phyloP scores from a whole-genome alignment of 768 basidiomycete species.

The Serendipita vermifera region DNA sequence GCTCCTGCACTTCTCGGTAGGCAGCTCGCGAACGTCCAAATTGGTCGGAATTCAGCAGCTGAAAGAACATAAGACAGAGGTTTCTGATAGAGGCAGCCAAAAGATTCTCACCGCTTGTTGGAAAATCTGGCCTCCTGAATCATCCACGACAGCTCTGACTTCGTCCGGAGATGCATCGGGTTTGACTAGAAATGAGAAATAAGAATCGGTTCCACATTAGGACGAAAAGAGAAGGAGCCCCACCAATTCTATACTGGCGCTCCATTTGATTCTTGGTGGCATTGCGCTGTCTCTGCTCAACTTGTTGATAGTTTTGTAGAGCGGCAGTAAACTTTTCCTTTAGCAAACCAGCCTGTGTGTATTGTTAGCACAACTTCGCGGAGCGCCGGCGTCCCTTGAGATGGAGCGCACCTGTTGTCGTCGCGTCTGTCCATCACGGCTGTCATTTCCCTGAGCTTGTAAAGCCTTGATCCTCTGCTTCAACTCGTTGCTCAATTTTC shows the following conservation, averaged over 20 bases:
- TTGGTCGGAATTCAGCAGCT: conserved; percentile 67
- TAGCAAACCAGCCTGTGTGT: conserved; percentile 39
- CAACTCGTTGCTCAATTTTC: conserved; percentile 41
- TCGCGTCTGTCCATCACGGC: conserved; percentile 48
- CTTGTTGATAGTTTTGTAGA: conserved; percentile 62
- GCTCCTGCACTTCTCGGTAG: conserved; percentile 76
- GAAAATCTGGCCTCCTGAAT: conserved; percentile 66
- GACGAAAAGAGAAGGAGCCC: conserved; percentile 10
- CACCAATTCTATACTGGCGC: conserved; percentile 68
- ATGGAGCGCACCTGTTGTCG: conserved; percentile 50
- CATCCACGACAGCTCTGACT: conserved; percentile 57
- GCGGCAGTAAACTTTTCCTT: conserved; percentile 62
- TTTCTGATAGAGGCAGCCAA: not conserved
- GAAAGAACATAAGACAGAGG: not conserved
- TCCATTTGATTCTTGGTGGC: conserved; percentile 55
- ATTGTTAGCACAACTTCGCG: conserved; percentile 12
- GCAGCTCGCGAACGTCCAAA: conserved; percentile 73
- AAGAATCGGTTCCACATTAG: not conserved
- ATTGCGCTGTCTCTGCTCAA: conserved; percentile 56
- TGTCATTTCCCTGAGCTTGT: conserved; percentile 51
- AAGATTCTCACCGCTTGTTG: conserved; percentile 44
- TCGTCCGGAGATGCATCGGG: conserved; percentile 77
- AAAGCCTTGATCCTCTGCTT: conserved; percentile 49
- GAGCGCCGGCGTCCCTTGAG: not conserved
- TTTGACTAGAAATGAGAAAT: conserved; percentile 41